Evolutionary conservation across 2,329 filamentous ascomycete genomes (phyloP).

Genomic region (Cyphellophora attinorum): DNA sequence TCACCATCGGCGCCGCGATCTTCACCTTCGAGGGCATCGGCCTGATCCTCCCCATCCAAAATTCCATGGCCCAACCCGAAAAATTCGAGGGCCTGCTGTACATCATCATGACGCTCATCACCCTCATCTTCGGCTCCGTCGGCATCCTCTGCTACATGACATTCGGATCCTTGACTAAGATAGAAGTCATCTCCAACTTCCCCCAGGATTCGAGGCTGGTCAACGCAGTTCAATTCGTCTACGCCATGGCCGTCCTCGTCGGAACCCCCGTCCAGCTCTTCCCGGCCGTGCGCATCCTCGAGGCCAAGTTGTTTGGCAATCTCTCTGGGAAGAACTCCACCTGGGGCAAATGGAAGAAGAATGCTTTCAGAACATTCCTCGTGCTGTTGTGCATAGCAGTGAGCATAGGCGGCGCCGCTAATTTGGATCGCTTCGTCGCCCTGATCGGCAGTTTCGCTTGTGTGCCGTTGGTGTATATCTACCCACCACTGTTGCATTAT

Average conservation of each 20-base stretch:
- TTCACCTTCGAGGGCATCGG: conserved; percentile 74
- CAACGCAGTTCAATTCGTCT: conserved; percentile 66
- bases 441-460: conserved; percentile 66
- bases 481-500: conserved; percentile 62
- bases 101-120: conserved; percentile 63
- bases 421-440: conserved; percentile 66
- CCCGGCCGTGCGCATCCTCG: conserved; percentile 62
- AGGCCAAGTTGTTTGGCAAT: conserved; percentile 57
- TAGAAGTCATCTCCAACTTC: conserved; percentile 68
- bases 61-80: conserved; percentile 62
- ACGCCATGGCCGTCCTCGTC: conserved; percentile 63
- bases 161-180: conserved; percentile 58
- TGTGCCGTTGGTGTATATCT: conserved; percentile 68
- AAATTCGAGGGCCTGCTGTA: conserved; percentile 58
- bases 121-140: conserved; percentile 61
- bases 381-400: conserved; percentile 52
- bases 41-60: conserved; percentile 66
- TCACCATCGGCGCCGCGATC: conserved; percentile 64
- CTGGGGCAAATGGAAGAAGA: conserved; percentile 68
- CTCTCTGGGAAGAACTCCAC: conserved; percentile 56
- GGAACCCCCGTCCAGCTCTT: conserved; percentile 68
- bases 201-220: conserved; percentile 62
- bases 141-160: conserved; percentile 66
- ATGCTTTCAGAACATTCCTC: conserved; percentile 50
- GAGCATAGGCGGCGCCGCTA: conserved; percentile 54